phyloP scores from a whole-genome alignment of 768 basidiomycete genomes.

The Sporobolomyces phaffii region DNA sequence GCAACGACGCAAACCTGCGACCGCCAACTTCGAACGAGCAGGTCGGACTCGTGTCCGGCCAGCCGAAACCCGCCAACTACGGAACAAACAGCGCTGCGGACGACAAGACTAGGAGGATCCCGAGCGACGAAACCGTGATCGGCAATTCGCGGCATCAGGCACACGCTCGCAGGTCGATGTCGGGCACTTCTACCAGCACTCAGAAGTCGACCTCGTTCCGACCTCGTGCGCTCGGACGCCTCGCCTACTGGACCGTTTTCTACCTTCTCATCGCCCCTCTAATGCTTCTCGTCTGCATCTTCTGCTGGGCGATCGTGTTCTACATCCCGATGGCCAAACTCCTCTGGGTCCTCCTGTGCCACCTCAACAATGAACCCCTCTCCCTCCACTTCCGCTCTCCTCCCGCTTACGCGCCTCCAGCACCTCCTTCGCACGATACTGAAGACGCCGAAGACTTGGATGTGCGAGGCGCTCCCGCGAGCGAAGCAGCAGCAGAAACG shows the following conservation, averaged over 20 bases:
- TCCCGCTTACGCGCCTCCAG: constrained; percentile 50
- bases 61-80: constrained; percentile 27
- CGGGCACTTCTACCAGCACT: constrained; percentile 5
- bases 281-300: constrained; percentile 74
- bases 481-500: background rate
- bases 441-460: background rate
- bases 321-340: constrained; percentile 98
- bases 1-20: constrained; percentile 48
- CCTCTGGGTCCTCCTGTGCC: constrained; percentile 85
- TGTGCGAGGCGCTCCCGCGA: background rate
- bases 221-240: constrained; percentile 40
- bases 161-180: constrained; percentile 14
- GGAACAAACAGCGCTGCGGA: background rate
- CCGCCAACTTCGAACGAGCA: constrained; percentile 49
- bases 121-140: constrained; percentile 34
- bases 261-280: constrained; percentile 74
- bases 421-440: constrained; percentile 38
- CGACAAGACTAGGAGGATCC: constrained; percentile 1
- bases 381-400: constrained; percentile 88
- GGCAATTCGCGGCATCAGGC: background rate
- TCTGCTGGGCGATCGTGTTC: constrained; percentile 92
- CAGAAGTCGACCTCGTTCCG: constrained; percentile 29
- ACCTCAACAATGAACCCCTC: constrained; percentile 71
- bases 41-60: constrained; percentile 42
- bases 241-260: constrained; percentile 69